Evolutionary conservation across 495 filamentous ascomycete species (phyloP).

Genomic region (Rhypophila decipiens): DNA sequence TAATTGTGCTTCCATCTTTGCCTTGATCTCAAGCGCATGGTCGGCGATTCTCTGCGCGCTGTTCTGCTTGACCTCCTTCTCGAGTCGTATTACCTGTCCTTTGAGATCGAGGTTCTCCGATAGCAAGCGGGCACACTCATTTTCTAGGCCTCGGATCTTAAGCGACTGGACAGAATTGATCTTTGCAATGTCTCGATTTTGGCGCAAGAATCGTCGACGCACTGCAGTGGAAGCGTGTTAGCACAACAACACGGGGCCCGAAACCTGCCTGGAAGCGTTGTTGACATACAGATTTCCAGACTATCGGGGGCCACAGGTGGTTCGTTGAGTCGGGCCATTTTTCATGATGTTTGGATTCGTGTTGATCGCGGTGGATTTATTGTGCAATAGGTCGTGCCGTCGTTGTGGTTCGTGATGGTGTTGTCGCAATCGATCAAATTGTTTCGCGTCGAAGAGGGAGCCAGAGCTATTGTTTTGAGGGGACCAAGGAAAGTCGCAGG

Average conservation of each 20-base stretch:
- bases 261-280: background rate
- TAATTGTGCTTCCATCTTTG: slow-evolving; percentile 63
- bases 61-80: slow-evolving; percentile 54
- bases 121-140: slow-evolving; percentile 73
- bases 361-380: too few relatives aligned
- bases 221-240: slow-evolving; percentile 45
- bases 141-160: slow-evolving; percentile 80
- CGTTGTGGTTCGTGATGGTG: too few relatives aligned
- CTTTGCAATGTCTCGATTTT: slow-evolving; percentile 90
- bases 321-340: slow-evolving; percentile 93
- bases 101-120: slow-evolving; percentile 83
- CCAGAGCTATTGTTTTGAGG: too few relatives aligned
- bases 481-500: too few relatives aligned
- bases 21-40: slow-evolving; percentile 61
- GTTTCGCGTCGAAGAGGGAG: too few relatives aligned
- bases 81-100: slow-evolving; percentile 67
- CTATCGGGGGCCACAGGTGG: slow-evolving; percentile 56
- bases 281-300: slow-evolving; percentile 68
- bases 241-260: background rate
- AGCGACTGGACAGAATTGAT: slow-evolving; percentile 87
- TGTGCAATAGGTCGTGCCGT: too few relatives aligned
- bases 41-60: slow-evolving; percentile 46
- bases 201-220: slow-evolving; percentile 77
- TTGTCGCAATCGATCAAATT: background rate
- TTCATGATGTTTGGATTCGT: slow-evolving; percentile 25